A percentile compares a stretch with the other conserved stretches of the same genome.
These are phyloP conservation scores for Neofusicoccum ribis DNA, from an alignment of 2,329 filamentous ascomycete species.

Conservation along the genomic window DNA sequence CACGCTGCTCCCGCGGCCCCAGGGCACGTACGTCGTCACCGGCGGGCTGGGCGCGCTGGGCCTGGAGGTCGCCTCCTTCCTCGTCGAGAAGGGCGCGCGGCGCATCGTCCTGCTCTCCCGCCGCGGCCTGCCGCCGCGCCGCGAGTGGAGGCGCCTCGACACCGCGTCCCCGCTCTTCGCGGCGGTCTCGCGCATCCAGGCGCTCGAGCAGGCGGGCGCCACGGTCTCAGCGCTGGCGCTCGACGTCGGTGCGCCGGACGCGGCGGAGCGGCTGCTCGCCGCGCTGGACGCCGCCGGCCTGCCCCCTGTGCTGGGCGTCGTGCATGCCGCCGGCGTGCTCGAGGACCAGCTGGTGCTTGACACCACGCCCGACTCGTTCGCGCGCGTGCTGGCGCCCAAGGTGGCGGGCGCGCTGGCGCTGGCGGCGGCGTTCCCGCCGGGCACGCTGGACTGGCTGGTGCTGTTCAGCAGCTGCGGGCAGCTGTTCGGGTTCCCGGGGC, in stretches of 20 bases:
- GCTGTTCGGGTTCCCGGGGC: conserved; percentile 16
- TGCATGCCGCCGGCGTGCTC: conserved; percentile 44
- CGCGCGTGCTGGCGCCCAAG: conserved; percentile 37
- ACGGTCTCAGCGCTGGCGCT: conserved; percentile 35
- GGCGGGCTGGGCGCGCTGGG: conserved; percentile 46
- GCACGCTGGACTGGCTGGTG: conserved; percentile 27
- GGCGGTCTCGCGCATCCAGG: conserved; percentile 23
- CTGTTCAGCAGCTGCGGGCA: conserved; percentile 5
- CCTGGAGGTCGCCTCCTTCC: conserved; percentile 38
- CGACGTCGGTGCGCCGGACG: conserved; percentile 36
- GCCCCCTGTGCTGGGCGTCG: conserved; percentile 43
- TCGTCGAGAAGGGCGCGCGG: conserved; percentile 44
- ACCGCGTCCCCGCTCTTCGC: conserved; percentile 20
- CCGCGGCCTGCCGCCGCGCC: conserved; percentile 4
- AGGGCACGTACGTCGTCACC: conserved; percentile 47
- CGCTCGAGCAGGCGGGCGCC: conserved; percentile 29
- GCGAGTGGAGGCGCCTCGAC: conserved; percentile 31
- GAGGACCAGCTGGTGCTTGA: conserved; percentile 40
- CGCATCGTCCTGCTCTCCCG: conserved; percentile 45
- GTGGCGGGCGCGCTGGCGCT: conserved; percentile 30
- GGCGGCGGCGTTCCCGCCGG: conserved; percentile 32
- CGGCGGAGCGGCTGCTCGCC: conserved; percentile 23
- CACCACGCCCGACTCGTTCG: conserved; percentile 32
- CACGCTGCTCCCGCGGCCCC: conserved; percentile 26
- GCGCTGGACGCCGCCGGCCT: conserved; percentile 36